Conservation (phyloP, 2,329 filamentous ascomycete species). For the Aspergillus novofumigatus region DNA sequence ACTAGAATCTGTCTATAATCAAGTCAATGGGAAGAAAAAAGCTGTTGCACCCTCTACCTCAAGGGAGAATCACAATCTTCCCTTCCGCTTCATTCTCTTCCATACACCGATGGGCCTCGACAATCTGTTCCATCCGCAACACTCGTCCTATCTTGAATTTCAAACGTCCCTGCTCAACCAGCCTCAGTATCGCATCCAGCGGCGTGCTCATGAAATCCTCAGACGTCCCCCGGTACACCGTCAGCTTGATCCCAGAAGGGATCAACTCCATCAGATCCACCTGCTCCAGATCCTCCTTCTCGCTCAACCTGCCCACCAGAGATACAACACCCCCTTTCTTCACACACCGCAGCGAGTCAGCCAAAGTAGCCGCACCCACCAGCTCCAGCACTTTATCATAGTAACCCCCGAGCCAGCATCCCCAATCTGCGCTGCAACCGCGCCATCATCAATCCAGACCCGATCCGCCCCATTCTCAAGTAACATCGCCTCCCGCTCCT, state of each 20-base stretch:
- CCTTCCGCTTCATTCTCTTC: constrained; percentile 43
- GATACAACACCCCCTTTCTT: constrained; percentile 41
- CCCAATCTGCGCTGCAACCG: constrained; percentile 34
- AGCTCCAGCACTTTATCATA: constrained; percentile 48
- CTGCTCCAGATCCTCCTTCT: constrained; percentile 37
- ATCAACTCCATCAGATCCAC: constrained; percentile 44
- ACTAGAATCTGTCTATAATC: not conserved
- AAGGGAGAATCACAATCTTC: constrained; percentile 42
- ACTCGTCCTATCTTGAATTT: constrained; percentile 41
- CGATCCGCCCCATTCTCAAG: constrained; percentile 39
- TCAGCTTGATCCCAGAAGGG: constrained; percentile 38
- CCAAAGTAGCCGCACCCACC: constrained; percentile 40
- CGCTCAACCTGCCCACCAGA: constrained; percentile 46
- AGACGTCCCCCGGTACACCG: constrained; percentile 37
- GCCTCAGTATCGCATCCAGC: constrained; percentile 35
- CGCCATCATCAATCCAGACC: constrained; percentile 44
- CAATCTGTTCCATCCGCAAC: constrained; percentile 44
- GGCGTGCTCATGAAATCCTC: constrained; percentile 42
- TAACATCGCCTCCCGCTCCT: constrained; percentile 35
- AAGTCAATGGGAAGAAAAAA: not conserved
- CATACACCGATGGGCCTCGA: constrained; percentile 44
- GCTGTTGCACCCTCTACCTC: not conserved
- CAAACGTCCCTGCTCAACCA: constrained; percentile 38
- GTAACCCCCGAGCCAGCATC: constrained; percentile 16
- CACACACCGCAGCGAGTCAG: constrained; percentile 43